phyloP scores from a whole-genome alignment of 2,329 filamentous ascomycete species.

The Pseudogymnoascus sp. region DNA sequence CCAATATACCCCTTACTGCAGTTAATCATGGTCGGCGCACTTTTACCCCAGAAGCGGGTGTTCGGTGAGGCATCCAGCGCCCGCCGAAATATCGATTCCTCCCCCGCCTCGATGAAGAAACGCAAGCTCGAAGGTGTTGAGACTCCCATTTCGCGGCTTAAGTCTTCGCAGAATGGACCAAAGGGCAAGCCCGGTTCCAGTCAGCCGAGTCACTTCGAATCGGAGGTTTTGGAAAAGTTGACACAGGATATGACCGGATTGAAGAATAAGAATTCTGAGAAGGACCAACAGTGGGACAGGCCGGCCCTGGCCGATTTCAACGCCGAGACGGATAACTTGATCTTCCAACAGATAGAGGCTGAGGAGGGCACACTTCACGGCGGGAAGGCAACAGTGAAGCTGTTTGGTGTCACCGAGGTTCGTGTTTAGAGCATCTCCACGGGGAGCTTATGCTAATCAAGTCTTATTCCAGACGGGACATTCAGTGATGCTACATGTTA shows the following conservation, averaged over 20 bases:
- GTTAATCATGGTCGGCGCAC: constrained; percentile 28
- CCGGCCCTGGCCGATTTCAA: constrained; percentile 56
- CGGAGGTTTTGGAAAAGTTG: constrained; percentile 89
- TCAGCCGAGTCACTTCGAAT: constrained; percentile 82
- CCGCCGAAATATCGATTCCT: constrained; percentile 53
- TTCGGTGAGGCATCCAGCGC: constrained; percentile 60
- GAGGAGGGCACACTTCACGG: constrained; percentile 81
- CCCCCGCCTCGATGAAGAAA: constrained; percentile 59
- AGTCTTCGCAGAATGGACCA: constrained; percentile 55
- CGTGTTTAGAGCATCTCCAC: constrained; percentile 12
- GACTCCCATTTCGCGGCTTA: constrained; percentile 50
- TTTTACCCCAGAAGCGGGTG: constrained; percentile 65
- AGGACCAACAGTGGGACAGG: constrained; percentile 84
- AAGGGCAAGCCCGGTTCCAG: constrained; percentile 61
- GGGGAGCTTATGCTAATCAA: not conserved
- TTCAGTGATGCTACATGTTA: constrained; percentile 91
- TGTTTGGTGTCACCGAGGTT: constrained; percentile 87
- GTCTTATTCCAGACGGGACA: constrained; percentile 53
- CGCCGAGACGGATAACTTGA: constrained; percentile 60
- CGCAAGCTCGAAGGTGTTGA: constrained; percentile 64
- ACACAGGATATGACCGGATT: constrained; percentile 84
- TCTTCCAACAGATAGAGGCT: constrained; percentile 91
- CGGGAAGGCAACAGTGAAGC: constrained; percentile 69
- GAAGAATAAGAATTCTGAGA: constrained; percentile 82
- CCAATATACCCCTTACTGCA: not conserved